A percentile compares a stretch with the other conserved stretches of the same genome.
Evolutionary conservation across 1,139 yeast species (phyloP).

Genomic region (Hyphopichia fennica): DNA sequence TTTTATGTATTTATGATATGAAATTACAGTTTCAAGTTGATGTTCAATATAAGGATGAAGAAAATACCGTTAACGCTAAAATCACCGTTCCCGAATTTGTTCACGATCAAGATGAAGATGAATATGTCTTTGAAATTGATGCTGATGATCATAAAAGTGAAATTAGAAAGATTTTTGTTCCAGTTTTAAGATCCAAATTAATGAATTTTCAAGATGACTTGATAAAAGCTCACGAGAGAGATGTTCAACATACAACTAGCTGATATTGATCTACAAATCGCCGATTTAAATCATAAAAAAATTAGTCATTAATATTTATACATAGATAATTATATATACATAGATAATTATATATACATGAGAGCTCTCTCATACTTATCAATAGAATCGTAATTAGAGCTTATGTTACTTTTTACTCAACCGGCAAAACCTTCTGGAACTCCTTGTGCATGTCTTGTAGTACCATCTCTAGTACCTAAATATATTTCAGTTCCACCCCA

Average conservation of each 20-base stretch:
- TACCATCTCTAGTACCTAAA: conserved; percentile 54
- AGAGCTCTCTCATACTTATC: background rate
- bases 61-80: conserved; percentile 33
- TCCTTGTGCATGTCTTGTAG: conserved; percentile 68
- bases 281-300: no score
- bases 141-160: conserved; percentile 37
- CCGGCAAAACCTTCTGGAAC: conserved; percentile 80
- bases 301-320: background rate
- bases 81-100: conserved; percentile 63
- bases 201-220: conserved; percentile 62
- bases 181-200: conserved; percentile 49
- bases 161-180: conserved; percentile 50
- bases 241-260: conserved; percentile 50
- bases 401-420: background rate
- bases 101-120: conserved; percentile 70
- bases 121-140: conserved; percentile 54
- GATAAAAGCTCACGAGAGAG: conserved; percentile 58
- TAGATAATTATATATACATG: background rate
- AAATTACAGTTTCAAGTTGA: conserved; percentile 47
- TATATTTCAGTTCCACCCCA: conserved; percentile 65
- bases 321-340: background rate
- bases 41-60: conserved; percentile 19
- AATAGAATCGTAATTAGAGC: background rate
- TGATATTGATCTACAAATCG: background rate
- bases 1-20: conserved; percentile 71